Evolutionary conservation across 345 rosid genomes (phyloP).

Genomic region (Aegle marmelos): DNA sequence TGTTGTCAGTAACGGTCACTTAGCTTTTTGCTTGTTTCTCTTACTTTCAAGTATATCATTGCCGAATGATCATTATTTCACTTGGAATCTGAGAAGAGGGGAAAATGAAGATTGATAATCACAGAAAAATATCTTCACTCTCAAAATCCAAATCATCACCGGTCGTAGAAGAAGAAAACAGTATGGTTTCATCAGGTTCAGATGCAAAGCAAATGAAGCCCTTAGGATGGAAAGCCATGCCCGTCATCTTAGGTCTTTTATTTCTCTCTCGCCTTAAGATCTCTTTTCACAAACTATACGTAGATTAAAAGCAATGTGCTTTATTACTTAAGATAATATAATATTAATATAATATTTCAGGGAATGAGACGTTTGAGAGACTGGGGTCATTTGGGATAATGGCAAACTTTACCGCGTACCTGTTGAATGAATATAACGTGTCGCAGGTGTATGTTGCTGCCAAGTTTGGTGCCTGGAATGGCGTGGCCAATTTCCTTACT

Average conservation of each 20-base stretch:
- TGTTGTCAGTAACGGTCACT: neutral
- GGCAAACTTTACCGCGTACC: conserved; percentile 39
- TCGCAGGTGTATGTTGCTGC: conserved; percentile 34
- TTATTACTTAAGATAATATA: no score
- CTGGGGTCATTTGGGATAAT: conserved; percentile 38
- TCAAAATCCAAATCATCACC: neutral
- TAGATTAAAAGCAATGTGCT: no score
- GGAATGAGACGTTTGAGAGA: conserved; percentile 55
- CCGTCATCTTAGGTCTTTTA: conserved; percentile 58
- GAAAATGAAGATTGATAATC: neutral
- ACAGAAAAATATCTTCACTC: neutral
- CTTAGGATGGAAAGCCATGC: conserved; percentile 86
- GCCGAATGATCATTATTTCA: neutral
- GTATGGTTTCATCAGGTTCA: neutral
- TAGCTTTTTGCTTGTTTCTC: neutral
- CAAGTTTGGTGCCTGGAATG: conserved; percentile 31
- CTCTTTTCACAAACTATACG: no score
- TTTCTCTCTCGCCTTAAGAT: no score
- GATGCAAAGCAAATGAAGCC: conserved; percentile 27
- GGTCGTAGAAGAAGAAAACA: no score
- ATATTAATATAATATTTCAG: conserved; percentile 10
- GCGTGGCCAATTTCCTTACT: conserved; percentile 39
- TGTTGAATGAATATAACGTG: conserved; percentile 26
- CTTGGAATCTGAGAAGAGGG: neutral
- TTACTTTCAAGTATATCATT: neutral